A percentile compares a stretch with the other conserved stretches of the same genome.
These are phyloP conservation scores for Pichia inconspicua DNA, from an alignment of 1,139 yeast species.

Conservation along the genomic window DNA sequence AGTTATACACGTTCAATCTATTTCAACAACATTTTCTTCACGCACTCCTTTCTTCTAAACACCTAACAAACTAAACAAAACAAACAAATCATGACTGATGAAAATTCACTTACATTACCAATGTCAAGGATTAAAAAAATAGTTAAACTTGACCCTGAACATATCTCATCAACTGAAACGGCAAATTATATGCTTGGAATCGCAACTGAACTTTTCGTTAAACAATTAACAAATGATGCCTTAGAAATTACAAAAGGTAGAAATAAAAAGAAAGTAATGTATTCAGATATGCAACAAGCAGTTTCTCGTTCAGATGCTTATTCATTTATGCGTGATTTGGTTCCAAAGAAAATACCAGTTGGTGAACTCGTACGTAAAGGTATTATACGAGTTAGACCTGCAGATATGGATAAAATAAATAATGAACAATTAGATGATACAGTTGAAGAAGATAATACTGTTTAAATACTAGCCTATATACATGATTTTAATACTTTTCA, in stretches of 20 bases:
- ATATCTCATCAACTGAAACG: constrained; percentile 62
- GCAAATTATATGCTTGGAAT: constrained; percentile 81
- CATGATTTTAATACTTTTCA: too few relatives aligned
- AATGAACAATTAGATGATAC: not conserved
- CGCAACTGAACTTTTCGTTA: constrained; percentile 81
- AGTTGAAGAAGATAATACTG: not conserved
- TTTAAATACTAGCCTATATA: too few relatives aligned
- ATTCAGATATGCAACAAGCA: constrained; percentile 69
- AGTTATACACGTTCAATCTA: too few relatives aligned
- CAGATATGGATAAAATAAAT: constrained; percentile 10
- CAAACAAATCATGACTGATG: not conserved
- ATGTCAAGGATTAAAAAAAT: constrained; percentile 75
- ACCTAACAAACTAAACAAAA: not conserved
- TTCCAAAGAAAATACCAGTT: constrained; percentile 55
- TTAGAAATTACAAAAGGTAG: constrained; percentile 59
- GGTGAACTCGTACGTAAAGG: constrained; percentile 44
- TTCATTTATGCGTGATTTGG: constrained; percentile 58
- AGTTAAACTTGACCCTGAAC: constrained; percentile 81
- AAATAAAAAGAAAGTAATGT: constrained; percentile 61
- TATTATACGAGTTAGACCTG: constrained; percentile 31
- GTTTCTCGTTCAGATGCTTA: constrained; percentile 61
- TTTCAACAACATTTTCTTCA: too few relatives aligned
- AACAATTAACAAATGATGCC: constrained; percentile 76
- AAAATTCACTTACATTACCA: constrained; percentile 41
- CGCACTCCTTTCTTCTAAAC: too few relatives aligned